A percentile compares a stretch with the other conserved stretches of the same genome.
Conservation (phyloP, 768 basidiomycete species). For the Cystoderma amianthinum region DNA sequence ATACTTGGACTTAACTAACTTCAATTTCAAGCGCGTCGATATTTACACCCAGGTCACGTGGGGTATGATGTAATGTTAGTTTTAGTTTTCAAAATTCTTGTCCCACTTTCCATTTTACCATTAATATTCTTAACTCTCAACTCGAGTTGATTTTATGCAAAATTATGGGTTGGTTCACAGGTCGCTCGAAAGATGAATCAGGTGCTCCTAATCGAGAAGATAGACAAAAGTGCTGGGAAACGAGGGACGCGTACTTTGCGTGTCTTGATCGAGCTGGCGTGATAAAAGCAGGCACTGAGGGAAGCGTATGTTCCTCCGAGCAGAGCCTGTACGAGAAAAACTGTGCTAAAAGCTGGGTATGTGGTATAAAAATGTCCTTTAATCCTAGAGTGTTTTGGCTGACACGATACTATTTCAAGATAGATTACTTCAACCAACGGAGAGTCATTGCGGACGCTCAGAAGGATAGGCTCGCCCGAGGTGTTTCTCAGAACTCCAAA, state of each 20-base stretch:
- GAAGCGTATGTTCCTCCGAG: conserved; percentile 52
- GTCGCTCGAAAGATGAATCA: conserved; percentile 28
- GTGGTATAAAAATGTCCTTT: conserved; percentile 14
- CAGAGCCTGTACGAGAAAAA: conserved; percentile 56
- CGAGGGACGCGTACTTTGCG: conserved; percentile 74
- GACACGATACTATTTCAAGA: conserved; percentile 33
- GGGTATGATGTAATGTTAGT: too few relatives aligned
- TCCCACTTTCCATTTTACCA: too few relatives aligned
- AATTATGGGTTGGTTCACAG: conserved; percentile 42
- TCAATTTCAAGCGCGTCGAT: too few relatives aligned
- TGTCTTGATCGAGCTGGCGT: conserved; percentile 72
- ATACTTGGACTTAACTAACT: too few relatives aligned
- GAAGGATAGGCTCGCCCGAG: conserved; percentile 57
- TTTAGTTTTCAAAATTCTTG: too few relatives aligned
- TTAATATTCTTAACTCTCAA: too few relatives aligned
- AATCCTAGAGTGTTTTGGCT: too few relatives aligned
- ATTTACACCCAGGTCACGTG: too few relatives aligned
- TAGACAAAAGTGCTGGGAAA: conserved; percentile 81
- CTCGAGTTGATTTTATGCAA: too few relatives aligned
- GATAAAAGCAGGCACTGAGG: conserved; percentile 67
- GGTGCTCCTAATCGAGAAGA: conserved; percentile 48
- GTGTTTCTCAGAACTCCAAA: conserved; percentile 25
- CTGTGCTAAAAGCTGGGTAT: conserved; percentile 89
- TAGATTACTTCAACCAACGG: conserved; percentile 93
- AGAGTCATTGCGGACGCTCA: conserved; percentile 77